Base-by-base conservation (phyloP, 192 early-diverging fungal species). In the Chytriomyces sp. region DNA sequence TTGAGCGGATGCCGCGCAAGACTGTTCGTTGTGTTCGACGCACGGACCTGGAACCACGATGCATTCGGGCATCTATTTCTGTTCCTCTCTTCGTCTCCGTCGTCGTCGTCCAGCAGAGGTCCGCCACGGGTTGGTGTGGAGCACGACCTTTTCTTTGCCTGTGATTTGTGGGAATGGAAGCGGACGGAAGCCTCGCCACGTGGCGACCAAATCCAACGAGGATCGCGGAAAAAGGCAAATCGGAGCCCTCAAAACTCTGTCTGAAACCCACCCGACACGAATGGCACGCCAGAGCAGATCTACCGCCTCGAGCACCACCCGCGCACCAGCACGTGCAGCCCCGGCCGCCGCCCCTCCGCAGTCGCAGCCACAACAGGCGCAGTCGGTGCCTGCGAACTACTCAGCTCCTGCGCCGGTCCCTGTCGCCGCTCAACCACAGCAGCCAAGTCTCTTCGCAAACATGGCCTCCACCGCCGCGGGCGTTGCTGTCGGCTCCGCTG, bases 391-490 rank as follows among this genome's bases (percentile, higher is more conserved):
- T 22, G 76, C 76, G 39, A 4, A 71, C 26, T n/a, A n/a, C n/a
- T n/a, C n/a, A n/a, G 56, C 56, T 39, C 17, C 60, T 33, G 49
- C 44, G 25, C 14, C 31, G n/a, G 17, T 34, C 5, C 26, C 30
- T 26, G 8, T 28, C 12, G 26, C 26, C 10, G 31, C 39, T 10
- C 14, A n/a, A 25, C 40, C 56, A 1, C 40, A 52, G 58, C 41
- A 33, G 39, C 36, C 56, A 73, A 59, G 40, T 90, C 67, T 93
- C 70, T 90, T 91, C 72, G 88, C 87, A 37, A 88, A 95, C 81
- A 94, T 95, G 92, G 95, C 93, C n/a, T 83, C 93, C 17, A 95
- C 95, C 26, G 95, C 93, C 61, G 95, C 92, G 52, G 93, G 93
- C 83, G 93, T 94, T 49, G 95, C 93, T 70, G 90, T 96, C n/a